phyloP scores from a whole-genome alignment of 2,329 filamentous ascomycete genomes.

The Cladosporium halotolerans region DNA sequence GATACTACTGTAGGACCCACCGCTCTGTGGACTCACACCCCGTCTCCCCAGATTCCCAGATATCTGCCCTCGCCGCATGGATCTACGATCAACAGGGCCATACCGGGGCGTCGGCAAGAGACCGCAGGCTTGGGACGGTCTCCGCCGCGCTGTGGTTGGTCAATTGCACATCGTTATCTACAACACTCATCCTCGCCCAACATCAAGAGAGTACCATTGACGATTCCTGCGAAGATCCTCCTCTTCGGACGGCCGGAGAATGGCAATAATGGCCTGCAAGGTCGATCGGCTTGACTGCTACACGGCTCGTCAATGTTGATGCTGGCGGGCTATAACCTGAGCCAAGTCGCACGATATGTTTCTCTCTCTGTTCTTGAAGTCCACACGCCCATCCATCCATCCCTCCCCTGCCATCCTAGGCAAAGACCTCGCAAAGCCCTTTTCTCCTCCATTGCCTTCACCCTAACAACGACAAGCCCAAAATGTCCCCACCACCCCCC shows the following conservation, averaged over 20 bases:
- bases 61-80: too few relatives aligned
- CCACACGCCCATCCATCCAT: background rate
- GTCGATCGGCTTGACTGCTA: background rate
- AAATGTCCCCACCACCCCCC: constrained; percentile 7
- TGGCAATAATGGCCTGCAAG: background rate
- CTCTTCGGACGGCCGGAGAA: background rate
- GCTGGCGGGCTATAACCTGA: too few relatives aligned
- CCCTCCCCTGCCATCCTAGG: background rate
- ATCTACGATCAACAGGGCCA: too few relatives aligned
- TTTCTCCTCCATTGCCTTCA: background rate
- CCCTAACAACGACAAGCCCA: background rate
- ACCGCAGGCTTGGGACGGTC: too few relatives aligned
- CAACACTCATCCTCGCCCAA: background rate
- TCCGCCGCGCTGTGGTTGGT: background rate
- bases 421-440: background rate
- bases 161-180: constrained; percentile 5
- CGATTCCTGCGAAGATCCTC: background rate
- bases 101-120: too few relatives aligned
- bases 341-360: background rate
- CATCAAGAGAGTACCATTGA: background rate
- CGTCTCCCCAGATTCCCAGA: too few relatives aligned
- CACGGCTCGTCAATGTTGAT: background rate
- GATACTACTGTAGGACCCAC: background rate
- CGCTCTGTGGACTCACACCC: too few relatives aligned
- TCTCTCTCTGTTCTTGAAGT: background rate